Conservation (phyloP, 1,284 basidiomycete genomes). For the Fomitopsis betulina region DNA sequence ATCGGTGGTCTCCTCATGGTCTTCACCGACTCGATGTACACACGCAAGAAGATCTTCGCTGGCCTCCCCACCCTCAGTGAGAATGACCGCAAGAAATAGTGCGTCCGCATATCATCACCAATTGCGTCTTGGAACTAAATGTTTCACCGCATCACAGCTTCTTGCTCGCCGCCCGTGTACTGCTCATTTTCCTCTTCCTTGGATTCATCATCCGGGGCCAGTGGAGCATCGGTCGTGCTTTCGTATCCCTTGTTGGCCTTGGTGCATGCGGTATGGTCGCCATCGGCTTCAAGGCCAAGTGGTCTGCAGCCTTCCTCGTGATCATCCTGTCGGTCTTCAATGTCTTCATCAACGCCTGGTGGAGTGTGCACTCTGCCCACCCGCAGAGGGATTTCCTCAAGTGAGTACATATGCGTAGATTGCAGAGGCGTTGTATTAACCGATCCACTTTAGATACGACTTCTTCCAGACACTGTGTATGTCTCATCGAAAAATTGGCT, state of each 20-base stretch:
- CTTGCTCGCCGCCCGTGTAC: constrained; percentile 93
- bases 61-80: constrained; percentile 90
- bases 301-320: constrained; percentile 97
- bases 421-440: constrained; percentile 7
- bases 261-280: constrained; percentile 97
- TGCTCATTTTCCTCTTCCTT: constrained; percentile 99
- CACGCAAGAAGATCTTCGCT: constrained; percentile 86
- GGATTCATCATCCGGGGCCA: constrained; percentile 94
- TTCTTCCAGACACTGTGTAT: constrained; percentile 93
- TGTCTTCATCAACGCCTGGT: constrained; percentile 99
- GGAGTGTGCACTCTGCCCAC: constrained; percentile 90
- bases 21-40: constrained; percentile 91
- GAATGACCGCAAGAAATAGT: constrained; percentile 98
- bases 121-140: constrained; percentile 3
- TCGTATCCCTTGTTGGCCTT: constrained; percentile 85
- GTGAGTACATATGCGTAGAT: constrained; percentile 34
- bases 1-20: constrained; percentile 78
- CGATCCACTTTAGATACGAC: constrained; percentile 56
- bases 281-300: constrained; percentile 98
- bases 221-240: constrained; percentile 83
- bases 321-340: constrained; percentile 93
- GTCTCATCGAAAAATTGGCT: constrained; percentile 25
- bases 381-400: constrained; percentile 98
- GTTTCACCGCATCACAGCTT: constrained; percentile 50
- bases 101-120: constrained; percentile 26